Evolutionary conservation across 2,329 filamentous ascomycete genomes (phyloP).

Genomic region (Colletotrichum lupini): DNA sequence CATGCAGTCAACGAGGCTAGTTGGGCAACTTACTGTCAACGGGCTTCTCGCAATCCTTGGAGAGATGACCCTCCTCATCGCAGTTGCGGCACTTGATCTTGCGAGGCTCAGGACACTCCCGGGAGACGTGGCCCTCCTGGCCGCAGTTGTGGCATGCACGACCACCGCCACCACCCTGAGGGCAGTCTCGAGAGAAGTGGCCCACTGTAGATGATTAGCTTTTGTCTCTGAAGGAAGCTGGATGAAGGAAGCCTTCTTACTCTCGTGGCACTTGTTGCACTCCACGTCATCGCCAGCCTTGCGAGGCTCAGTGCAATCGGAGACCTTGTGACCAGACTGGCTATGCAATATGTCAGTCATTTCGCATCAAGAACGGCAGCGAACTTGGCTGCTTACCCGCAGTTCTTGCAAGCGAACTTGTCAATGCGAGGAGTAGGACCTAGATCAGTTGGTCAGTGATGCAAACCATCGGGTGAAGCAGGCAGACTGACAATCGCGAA

Average conservation of each 20-base stretch:
- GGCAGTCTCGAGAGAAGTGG: conserved; percentile 75
- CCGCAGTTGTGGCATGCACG: conserved; percentile 72
- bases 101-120: conserved; percentile 60
- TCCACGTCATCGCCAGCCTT: conserved; percentile 68
- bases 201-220: conserved; percentile 55
- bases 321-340: conserved; percentile 60
- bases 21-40: conserved; percentile 57
- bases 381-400: conserved; percentile 55
- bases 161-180: conserved; percentile 66
- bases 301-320: conserved; percentile 69
- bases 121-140: conserved; percentile 67
- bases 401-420: conserved; percentile 76
- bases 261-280: conserved; percentile 73
- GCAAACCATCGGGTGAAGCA: neutral
- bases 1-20: neutral
- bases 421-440: conserved; percentile 71
- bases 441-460: conserved; percentile 40
- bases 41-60: conserved; percentile 72
- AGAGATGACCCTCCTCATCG: conserved; percentile 68
- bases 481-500: conserved; percentile 73
- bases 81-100: conserved; percentile 71
- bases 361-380: neutral
- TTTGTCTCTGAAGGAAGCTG: neutral
- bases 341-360: conserved; percentile 41
- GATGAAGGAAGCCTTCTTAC: conserved; percentile 54